Evolutionary conservation across 2,329 filamentous ascomycete species (phyloP).

Genomic region (Scytalidium lignicola): DNA sequence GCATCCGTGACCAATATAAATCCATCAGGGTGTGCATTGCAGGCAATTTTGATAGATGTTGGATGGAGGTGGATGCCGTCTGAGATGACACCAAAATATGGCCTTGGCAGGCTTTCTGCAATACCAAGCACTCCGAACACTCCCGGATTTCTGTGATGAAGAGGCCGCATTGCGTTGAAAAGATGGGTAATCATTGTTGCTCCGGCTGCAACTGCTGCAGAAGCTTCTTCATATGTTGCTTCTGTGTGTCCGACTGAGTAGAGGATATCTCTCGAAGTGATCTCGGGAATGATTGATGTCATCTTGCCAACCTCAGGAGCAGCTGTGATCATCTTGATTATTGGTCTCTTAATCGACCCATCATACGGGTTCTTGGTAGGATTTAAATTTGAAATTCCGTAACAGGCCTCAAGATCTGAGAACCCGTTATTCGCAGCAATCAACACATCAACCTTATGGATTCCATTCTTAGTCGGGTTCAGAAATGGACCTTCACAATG

Average conservation of each 20-base stretch:
- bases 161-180: constrained; percentile 89
- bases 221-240: constrained; percentile 78
- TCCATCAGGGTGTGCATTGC: constrained; percentile 76
- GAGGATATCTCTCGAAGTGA: constrained; percentile 62
- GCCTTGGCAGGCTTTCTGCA: constrained; percentile 47
- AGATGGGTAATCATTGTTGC: constrained; percentile 89
- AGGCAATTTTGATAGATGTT: constrained; percentile 83
- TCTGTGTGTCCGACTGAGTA: constrained; percentile 84
- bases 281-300: constrained; percentile 60
- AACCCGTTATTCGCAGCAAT: constrained; percentile 56
- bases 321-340: constrained; percentile 76
- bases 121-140: constrained; percentile 81
- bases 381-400: constrained; percentile 65
- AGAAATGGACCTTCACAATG: constrained; percentile 92
- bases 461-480: constrained; percentile 75
- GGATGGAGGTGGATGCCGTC: constrained; percentile 90
- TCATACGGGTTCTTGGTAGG: constrained; percentile 28
- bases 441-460: constrained; percentile 73
- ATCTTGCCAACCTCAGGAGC: constrained; percentile 77
- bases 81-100: constrained; percentile 84
- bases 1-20: constrained; percentile 89
- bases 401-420: constrained; percentile 62
- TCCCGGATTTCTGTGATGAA: constrained; percentile 87
- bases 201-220: constrained; percentile 64
- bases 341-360: constrained; percentile 23